Evolutionary conservation across 805 yeast species (phyloP), one percentile per base, ranked within the genome.

Genomic region (Saccharomycopsis schoenii): DNA sequence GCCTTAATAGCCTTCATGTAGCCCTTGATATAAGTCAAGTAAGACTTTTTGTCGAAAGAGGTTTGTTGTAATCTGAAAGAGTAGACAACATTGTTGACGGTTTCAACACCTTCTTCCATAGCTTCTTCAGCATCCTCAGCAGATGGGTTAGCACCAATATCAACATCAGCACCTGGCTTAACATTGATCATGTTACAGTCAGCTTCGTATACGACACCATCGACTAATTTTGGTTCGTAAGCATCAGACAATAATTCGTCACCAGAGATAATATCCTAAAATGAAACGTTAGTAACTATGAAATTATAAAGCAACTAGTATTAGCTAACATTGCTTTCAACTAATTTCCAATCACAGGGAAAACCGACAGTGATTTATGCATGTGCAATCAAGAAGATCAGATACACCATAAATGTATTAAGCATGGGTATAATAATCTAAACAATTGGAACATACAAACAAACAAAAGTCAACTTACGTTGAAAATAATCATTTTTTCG

Each of bases 121-220:
- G 78, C 92, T 42, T 88, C 97, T 60, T 74, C 90, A 75, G 80
- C 97, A 69, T 81, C 98, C 81, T 94, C 99, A 69, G 98, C 97
- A 72, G 97, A 90, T 74, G 99, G 97, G 87, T 94, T 94, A 73
- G 97, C 99, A 81, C 99, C 99, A 77, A 94, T 94, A 78, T 94
- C 98, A 71, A 94, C 85, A 74, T 94, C 94, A 72, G 84, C 97
- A 74, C 90, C 88, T 52, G 76, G 75, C 76, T 83, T 85, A 72
- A 94, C 90, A 72, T 81, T 86, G 77, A 94, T 84, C 94, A 91
- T 85, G 72, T 83, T 80, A 81, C 97, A 91, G 86, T 94, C 89
- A 68, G 96, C 98, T 83, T 94, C 99, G 83, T 82, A 89, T 76
- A 94, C 90, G 72, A 82, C 98, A 68, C 83, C 89, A 73, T 89